Conservation (phyloP, 2,329 filamentous ascomycete genomes). For the Coniochaeta prunicola region DNA sequence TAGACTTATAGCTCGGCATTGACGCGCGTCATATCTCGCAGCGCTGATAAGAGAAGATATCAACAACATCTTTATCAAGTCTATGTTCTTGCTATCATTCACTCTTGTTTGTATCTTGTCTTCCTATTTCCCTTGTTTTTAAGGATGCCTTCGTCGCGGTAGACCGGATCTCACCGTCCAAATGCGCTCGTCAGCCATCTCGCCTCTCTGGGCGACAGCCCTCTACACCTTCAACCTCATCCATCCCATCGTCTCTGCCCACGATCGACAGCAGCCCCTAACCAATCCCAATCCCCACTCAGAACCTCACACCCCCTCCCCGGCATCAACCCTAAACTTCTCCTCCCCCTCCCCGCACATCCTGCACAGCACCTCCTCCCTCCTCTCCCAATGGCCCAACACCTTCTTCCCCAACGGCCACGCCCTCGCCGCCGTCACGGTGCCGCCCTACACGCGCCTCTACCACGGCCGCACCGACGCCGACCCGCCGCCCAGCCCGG, state of each 20-base stretch:
- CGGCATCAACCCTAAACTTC: slow-evolving; percentile 22
- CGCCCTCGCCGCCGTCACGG: slow-evolving; percentile 35
- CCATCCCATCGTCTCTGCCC: not conserved
- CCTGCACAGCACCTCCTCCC: slow-evolving; percentile 36
- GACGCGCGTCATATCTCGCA: not conserved
- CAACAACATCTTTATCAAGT: not conserved
- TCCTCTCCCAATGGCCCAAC: slow-evolving; percentile 43
- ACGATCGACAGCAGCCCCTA: slow-evolving; percentile 9
- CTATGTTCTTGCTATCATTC: not conserved
- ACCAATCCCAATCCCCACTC: not conserved
- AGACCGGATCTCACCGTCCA: no score
- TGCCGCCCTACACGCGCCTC: slow-evolving; percentile 37
- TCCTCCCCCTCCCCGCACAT: slow-evolving; percentile 32
- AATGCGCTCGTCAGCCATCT: not conserved
- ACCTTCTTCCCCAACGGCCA: slow-evolving; percentile 44
- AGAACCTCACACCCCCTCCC: slow-evolving; percentile 29
- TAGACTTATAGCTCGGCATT: not conserved
- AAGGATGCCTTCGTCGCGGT: no score
- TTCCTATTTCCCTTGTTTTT: no score
- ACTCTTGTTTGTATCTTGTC: not conserved
- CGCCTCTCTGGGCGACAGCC: not conserved
- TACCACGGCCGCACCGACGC: slow-evolving; percentile 38
- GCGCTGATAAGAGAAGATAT: not conserved
- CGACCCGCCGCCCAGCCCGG: slow-evolving; percentile 30
- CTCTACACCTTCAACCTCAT: not conserved